phyloP scores from a whole-genome alignment of 177 flowering plant genomes.

The Vitis hybrid region DNA sequence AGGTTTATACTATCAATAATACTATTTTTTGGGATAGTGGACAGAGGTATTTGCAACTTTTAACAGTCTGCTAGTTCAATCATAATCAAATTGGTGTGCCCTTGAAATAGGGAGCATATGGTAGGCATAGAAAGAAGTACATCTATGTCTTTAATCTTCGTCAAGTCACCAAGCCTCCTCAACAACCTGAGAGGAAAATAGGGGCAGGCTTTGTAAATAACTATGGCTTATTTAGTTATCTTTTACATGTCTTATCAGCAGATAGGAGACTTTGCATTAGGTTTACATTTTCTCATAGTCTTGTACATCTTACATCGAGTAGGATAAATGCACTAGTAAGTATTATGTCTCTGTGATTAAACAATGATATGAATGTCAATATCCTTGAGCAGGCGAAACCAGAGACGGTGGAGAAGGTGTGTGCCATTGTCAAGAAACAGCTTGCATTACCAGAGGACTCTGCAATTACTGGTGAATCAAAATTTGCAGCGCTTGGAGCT shows the following conservation, averaged over 20 bases:
- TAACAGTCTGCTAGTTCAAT: neutral
- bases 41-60: neutral
- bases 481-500: constrained; percentile 70
- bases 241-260: neutral
- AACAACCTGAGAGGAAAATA: neutral
- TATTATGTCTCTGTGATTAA: neutral
- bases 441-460: constrained; percentile 55
- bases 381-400: constrained; percentile 58
- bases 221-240: neutral
- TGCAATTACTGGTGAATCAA: constrained; percentile 59
- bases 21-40: neutral
- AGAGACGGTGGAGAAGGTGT: constrained; percentile 67
- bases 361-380: neutral
- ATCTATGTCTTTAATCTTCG: too few species aligned
- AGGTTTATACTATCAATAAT: neutral
- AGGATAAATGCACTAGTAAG: neutral
- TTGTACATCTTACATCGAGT: neutral
- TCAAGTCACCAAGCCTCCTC: neutral
- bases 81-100: neutral
- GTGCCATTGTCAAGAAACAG: constrained; percentile 69
- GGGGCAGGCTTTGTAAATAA: neutral
- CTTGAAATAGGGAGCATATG: neutral
- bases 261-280: neutral
- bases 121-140: neutral
- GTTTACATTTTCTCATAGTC: neutral